Percentiles rank a stretch among this genome's conserved stretches.
These are phyloP conservation scores for Heliamphora exappendiculata DNA, from an alignment of 148 eudicot species.

Conservation along the genomic window DNA sequence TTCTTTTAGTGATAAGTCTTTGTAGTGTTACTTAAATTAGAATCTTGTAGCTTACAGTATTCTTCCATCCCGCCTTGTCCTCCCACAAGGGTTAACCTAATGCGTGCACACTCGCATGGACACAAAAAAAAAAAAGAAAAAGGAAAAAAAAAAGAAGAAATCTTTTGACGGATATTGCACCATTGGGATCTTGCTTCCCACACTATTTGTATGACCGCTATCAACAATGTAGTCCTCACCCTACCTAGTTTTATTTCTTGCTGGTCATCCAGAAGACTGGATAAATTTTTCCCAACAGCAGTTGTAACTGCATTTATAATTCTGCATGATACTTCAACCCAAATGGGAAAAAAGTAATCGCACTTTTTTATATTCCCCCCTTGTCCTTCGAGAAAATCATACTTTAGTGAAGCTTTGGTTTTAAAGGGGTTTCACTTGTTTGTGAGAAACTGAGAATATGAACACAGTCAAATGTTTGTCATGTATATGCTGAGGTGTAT, in stretches of 20 bases:
- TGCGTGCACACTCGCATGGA: no score
- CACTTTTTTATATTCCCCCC: neutral
- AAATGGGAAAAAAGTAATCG: neutral
- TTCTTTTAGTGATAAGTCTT: neutral
- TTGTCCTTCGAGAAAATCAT: neutral
- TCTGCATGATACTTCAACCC: neutral
- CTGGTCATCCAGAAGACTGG: neutral
- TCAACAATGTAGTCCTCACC: neutral
- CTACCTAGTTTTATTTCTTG: neutral
- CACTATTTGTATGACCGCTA: neutral
- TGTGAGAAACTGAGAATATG: neutral
- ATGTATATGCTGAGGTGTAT: neutral
- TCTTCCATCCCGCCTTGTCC: no score
- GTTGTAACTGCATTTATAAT: neutral
- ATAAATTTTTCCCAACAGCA: neutral
- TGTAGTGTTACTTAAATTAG: neutral
- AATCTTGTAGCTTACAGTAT: no score
- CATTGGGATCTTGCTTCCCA: neutral
- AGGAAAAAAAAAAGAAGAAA: no score
- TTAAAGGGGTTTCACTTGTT: neutral
- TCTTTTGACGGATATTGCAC: neutral
- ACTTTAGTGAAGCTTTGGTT: neutral
- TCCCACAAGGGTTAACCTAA: no score
- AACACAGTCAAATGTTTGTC: neutral
- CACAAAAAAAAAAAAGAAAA: no score